Conservation (phyloP, 2,329 filamentous ascomycete genomes). For the Penicillium sp. region DNA sequence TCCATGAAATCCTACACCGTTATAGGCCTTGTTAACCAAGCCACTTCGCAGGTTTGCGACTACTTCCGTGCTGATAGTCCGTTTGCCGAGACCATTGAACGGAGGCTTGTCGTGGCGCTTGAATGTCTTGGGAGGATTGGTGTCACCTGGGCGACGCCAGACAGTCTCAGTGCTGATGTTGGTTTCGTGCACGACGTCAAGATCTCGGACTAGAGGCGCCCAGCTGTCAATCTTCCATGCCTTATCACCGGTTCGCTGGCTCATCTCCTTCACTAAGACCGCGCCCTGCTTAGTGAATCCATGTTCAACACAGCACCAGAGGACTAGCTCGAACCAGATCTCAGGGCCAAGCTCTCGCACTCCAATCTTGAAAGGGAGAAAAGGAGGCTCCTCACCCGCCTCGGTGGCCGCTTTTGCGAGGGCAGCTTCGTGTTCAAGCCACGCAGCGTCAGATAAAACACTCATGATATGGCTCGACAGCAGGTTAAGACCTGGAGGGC, state of each 20-base stretch:
- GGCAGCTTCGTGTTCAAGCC: conserved; percentile 44
- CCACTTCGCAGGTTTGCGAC: conserved; percentile 58
- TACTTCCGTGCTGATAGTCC: conserved; percentile 61
- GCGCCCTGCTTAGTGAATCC: conserved; percentile 45
- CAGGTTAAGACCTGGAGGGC: conserved; percentile 48
- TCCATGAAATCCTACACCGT: conserved; percentile 40
- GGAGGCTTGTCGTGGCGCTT: conserved; percentile 22
- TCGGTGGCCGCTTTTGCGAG: conserved; percentile 39
- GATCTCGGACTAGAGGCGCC: conserved; percentile 31
- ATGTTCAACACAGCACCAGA: conserved; percentile 54
- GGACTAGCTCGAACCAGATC: conserved; percentile 52
- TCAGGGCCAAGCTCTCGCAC: conserved; percentile 49
- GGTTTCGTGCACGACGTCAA: conserved; percentile 33
- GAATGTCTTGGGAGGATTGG: conserved; percentile 16
- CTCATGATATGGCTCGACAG: conserved; percentile 50
- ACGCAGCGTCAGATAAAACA: conserved; percentile 49
- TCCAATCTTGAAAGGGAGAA: conserved; percentile 42
- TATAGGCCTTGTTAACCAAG: conserved; percentile 48
- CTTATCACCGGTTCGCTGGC: conserved; percentile 23
- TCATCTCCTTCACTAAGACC: conserved; percentile 41
- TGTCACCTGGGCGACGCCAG: conserved; percentile 36
- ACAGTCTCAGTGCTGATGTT: conserved; percentile 38
- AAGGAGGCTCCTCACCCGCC: conserved; percentile 41
- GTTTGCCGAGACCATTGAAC: conserved; percentile 44
- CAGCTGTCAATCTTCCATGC: conserved; percentile 48